Evolutionary conservation across 192 early-diverging fungal species (phyloP).

Genomic region (Entomortierella chlamydospora): DNA sequence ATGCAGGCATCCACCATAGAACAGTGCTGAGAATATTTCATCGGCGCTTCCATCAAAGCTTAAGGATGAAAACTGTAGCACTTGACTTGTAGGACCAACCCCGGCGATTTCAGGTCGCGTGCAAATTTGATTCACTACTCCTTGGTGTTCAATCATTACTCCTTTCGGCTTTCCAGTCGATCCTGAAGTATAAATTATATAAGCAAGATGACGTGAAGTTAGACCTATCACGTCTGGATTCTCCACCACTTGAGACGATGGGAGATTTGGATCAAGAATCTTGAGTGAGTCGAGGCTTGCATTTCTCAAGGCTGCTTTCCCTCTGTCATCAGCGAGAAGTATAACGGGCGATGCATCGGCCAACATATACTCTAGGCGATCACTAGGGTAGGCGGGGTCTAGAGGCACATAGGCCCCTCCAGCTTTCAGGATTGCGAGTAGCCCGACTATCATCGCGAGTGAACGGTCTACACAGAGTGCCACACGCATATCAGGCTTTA

Average conservation of each 20-base stretch:
- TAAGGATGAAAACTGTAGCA: too few species aligned
- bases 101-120: neutral
- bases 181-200: constrained; percentile 42
- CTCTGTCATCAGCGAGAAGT: too few species aligned
- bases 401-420: constrained; percentile 55
- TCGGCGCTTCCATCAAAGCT: too few species aligned
- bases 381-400: constrained; percentile 40
- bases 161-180: constrained; percentile 1
- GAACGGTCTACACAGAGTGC: constrained; percentile 8
- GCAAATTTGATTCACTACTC: neutral
- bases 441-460: constrained; percentile 14
- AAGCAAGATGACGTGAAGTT: constrained; percentile 6
- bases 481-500: constrained; percentile 5
- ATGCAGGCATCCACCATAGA: too few species aligned
- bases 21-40: too few species aligned
- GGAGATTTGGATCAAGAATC: constrained; percentile 6
- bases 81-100: neutral
- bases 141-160: neutral
- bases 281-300: neutral
- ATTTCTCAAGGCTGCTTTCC: neutral
- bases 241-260: too few species aligned
- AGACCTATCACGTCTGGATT: neutral
- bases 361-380: constrained; percentile 31
- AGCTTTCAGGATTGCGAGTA: constrained; percentile 47
- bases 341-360: neutral